Conservation (phyloP, 495 filamentous ascomycete genomes). For the Penicillium simplicissimum region DNA sequence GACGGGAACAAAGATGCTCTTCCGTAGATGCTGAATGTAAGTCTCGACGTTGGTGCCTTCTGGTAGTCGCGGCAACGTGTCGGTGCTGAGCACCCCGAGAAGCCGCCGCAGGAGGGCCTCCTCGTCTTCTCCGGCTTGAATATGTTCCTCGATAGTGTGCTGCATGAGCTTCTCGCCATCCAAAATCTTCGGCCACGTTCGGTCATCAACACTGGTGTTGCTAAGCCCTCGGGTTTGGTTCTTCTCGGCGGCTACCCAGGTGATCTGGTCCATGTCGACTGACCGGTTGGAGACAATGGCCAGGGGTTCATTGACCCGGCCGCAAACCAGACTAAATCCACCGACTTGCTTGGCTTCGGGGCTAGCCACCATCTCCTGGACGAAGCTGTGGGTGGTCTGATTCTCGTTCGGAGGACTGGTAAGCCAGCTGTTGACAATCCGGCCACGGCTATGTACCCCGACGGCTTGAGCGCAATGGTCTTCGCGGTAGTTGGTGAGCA, state of each 20-base stretch:
- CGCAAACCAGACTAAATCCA: conserved; percentile 91
- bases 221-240: conserved; percentile 76
- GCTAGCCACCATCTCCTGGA: conserved; percentile 61
- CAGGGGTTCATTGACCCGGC: conserved; percentile 72
- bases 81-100: conserved; percentile 65
- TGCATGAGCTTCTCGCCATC: conserved; percentile 54
- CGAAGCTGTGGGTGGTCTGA: conserved; percentile 61
- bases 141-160: conserved; percentile 47
- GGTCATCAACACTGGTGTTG: conserved; percentile 76
- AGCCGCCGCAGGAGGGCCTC: conserved; percentile 69
- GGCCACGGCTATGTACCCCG: conserved; percentile 71
- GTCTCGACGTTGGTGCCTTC: conserved; percentile 60
- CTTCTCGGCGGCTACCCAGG: conserved; percentile 67
- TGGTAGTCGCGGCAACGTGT: conserved; percentile 66
- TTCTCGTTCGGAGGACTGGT: conserved; percentile 35
- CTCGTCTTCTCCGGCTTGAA: conserved; percentile 52
- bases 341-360: conserved; percentile 63
- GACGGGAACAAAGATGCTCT: conserved; percentile 83
- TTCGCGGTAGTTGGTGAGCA: conserved; percentile 95
- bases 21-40: conserved; percentile 66
- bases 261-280: conserved; percentile 49
- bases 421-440: conserved; percentile 88
- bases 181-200: conserved; percentile 80
- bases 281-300: conserved; percentile 91
- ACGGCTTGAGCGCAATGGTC: conserved; percentile 46